phyloP scores from a whole-genome alignment of 768 basidiomycete genomes.

The Lactarius vividus region DNA sequence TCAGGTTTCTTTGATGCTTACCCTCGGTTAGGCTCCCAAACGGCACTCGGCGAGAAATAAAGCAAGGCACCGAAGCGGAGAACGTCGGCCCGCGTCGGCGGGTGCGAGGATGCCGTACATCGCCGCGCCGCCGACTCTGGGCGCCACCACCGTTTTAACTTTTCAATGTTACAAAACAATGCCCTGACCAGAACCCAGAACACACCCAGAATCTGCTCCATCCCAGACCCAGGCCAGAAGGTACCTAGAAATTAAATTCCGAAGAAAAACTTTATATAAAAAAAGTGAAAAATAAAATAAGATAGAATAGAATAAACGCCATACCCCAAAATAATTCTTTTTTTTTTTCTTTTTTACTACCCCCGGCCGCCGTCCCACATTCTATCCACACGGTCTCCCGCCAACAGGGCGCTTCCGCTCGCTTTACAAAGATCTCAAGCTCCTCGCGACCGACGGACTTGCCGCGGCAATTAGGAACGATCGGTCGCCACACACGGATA shows the following conservation, averaged over 20 bases:
- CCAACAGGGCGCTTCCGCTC: conserved; percentile 7
- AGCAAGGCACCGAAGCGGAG: conserved; percentile 27
- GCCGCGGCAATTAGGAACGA: conserved; percentile 29
- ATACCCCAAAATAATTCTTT: neutral
- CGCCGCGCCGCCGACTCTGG: conserved; percentile 17
- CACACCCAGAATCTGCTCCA: neutral
- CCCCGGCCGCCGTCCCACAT: conserved; percentile 18
- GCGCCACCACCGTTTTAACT: conserved; percentile 21
- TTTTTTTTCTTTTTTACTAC: no score
- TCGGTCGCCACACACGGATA: conserved; percentile 18
- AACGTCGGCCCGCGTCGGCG: conserved; percentile 22
- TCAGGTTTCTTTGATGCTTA: conserved; percentile 16
- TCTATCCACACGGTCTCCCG: neutral
- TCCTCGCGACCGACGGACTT: conserved; percentile 26
- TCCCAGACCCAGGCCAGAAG: neutral
- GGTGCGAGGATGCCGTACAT: conserved; percentile 8
- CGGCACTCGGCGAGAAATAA: conserved; percentile 7
- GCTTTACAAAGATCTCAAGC: conserved; percentile 1
- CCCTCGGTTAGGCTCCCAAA: conserved; percentile 22
- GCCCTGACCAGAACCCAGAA: neutral
- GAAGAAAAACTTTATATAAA: neutral
- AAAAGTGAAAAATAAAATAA: neutral
- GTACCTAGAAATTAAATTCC: neutral
- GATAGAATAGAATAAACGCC: neutral
- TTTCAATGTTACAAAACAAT: conserved; percentile 7